Conservation (phyloP, 2,329 filamentous ascomycete species). For the Acrodontium crateriforme region DNA sequence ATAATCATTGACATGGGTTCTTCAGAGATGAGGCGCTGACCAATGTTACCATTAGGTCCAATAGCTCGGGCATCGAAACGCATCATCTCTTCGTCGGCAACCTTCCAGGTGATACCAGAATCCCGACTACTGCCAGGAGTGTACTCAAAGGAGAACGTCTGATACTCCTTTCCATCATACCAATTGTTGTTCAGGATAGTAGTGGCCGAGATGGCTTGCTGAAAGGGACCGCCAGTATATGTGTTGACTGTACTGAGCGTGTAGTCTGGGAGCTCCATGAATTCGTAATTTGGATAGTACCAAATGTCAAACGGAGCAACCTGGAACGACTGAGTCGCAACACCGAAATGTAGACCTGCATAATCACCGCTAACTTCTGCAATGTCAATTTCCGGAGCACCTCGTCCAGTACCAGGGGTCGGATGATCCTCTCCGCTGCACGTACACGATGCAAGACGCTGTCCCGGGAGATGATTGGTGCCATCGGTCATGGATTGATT, state of each 20-base stretch:
- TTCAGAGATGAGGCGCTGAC: constrained; percentile 33
- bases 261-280: constrained; percentile 37
- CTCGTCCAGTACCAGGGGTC: constrained; percentile 32
- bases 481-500: constrained; percentile 34
- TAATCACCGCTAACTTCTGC: constrained; percentile 35
- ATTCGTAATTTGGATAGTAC: constrained; percentile 40
- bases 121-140: constrained; percentile 33
- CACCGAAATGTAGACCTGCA: constrained; percentile 24
- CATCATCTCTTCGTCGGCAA: constrained; percentile 38
- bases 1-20: constrained; percentile 42
- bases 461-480: constrained; percentile 29
- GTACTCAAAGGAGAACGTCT: constrained; percentile 44
- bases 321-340: constrained; percentile 36
- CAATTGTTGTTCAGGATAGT: constrained; percentile 41
- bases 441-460: constrained; percentile 31
- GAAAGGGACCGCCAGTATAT: constrained; percentile 41
- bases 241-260: constrained; percentile 35
- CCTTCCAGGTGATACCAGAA: constrained; percentile 38
- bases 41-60: constrained; percentile 40
- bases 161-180: constrained; percentile 41
- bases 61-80: constrained; percentile 38
- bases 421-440: constrained; percentile 34
- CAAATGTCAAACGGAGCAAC: constrained; percentile 37
- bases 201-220: constrained; percentile 43
- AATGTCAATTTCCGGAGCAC: constrained; percentile 37